Evolutionary conservation across 2,329 filamentous ascomycete genomes (phyloP).

Genomic region (Fusarium beomiforme): DNA sequence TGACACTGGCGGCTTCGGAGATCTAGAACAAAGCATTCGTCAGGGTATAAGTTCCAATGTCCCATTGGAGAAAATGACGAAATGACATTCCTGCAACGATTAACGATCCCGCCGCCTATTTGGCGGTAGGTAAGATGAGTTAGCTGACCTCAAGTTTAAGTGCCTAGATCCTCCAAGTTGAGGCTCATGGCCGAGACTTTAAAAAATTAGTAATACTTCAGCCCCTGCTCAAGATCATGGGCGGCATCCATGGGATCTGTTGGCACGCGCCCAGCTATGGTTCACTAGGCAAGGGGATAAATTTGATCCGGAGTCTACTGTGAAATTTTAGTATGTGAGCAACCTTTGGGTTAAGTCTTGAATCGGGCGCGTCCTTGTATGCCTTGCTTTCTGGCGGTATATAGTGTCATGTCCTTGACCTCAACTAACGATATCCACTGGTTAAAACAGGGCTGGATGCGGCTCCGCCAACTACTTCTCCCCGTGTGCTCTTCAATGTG

Average conservation of each 20-base stretch:
- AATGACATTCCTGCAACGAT: not conserved
- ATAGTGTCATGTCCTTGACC: not conserved
- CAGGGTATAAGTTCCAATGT: not conserved
- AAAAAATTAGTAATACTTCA: not conserved
- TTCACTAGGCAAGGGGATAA: not conserved
- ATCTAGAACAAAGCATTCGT: not conserved
- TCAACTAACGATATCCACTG: not conserved
- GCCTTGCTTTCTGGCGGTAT: not conserved
- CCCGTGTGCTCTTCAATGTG: not conserved
- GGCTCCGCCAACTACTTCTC: not conserved
- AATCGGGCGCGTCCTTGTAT: not conserved
- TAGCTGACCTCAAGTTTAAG: not conserved
- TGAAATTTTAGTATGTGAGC: not conserved
- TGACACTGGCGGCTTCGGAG: not conserved
- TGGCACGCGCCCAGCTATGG: not conserved
- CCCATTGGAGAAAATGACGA: not conserved
- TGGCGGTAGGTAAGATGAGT: no score
- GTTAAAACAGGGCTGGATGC: not conserved
- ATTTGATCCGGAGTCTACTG: not conserved
- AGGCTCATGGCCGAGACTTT: not conserved
- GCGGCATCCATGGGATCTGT: not conserved
- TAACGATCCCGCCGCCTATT: not conserved
- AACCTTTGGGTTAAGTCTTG: not conserved
- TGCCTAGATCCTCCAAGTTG: not conserved
- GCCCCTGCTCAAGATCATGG: not conserved